phyloP scores from a whole-genome alignment of 169 alveolate genomes.

The Babesia ovis region DNA sequence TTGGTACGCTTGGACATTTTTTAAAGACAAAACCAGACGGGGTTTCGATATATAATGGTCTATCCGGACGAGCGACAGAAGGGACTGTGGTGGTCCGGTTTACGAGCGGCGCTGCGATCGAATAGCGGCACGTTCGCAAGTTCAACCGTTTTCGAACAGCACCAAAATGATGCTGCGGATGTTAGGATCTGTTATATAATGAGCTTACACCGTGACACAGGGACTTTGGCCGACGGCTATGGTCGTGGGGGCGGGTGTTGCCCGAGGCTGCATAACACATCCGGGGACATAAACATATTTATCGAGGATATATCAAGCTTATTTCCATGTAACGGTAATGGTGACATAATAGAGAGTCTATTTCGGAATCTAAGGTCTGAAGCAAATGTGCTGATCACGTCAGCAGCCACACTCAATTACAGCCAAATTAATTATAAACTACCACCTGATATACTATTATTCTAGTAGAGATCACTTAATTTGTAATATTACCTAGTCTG shows the following conservation, averaged over 20 bases:
- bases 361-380: too few relatives aligned
- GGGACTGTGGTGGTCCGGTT: slow-evolving; percentile 2
- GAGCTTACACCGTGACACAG: neutral
- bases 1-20: slow-evolving; percentile 70
- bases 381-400: too few relatives aligned
- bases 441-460: too few relatives aligned
- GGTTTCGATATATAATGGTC: neutral
- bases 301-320: too few relatives aligned
- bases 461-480: too few relatives aligned
- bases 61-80: neutral
- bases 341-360: too few relatives aligned
- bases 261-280: slow-evolving; percentile 5
- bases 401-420: too few relatives aligned
- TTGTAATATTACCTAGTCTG: too few relatives aligned
- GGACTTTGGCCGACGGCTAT: neutral
- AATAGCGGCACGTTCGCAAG: neutral
- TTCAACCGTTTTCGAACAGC: neutral
- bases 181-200: neutral
- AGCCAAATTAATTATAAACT: too few relatives aligned
- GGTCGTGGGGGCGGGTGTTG: slow-evolving; percentile 11
- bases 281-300: neutral
- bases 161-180: neutral
- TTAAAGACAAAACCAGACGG: neutral
- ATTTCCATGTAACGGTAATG: too few relatives aligned
- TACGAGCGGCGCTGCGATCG: neutral